Evolutionary conservation across 2,329 filamentous ascomycete species (phyloP), one percentile per base, ranked within the genome.

Genomic region (Beauveria medogensis): DNA sequence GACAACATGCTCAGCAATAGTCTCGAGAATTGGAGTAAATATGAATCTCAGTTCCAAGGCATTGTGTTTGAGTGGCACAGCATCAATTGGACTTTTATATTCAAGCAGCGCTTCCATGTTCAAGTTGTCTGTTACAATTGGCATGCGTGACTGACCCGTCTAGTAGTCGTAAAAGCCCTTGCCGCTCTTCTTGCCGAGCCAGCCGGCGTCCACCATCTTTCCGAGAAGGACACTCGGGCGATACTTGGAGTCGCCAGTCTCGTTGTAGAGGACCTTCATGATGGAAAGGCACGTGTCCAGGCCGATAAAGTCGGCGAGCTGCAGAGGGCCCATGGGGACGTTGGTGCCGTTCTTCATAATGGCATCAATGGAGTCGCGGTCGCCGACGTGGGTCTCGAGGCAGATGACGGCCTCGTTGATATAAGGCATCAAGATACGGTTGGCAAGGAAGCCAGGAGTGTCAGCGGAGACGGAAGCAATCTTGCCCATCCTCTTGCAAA

Each of bases 281-380:
- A 99, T 99, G 24, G 93, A 87, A 64, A 97, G 78, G 71, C 94
- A 99, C 0, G 94, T 99, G 73, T 99, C 94, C 50, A 99, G 81
- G 8, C 94, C 94, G 69, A 99, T 97, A 70, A 99, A 99, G 74
- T 99, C 94, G 2, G 94, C 94, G 68, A 99, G 77, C 69, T 92
- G 88, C 66, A 99, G 80, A 10, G 94, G 94, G 0, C 94, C 94
- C 94, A 99, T 99, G 26, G 94, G 94, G 46, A 99, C 94, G 71
- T 96, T 96, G 24, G 94, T 99, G 52, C 94, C 94, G 68, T 97
- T 97, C 83, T 96, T 97, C 94, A 99, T 99, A 69, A 99, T 99
- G 65, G 83, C 87, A 71, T 99, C 94, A 66, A 99, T 99, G 65
- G 93, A 90, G 70, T 97, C 92, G 67, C 90, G 88, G 65, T 85